phyloP scores from a whole-genome alignment of 2,329 filamentous ascomycete genomes.

The Penicillium sumatraense region DNA sequence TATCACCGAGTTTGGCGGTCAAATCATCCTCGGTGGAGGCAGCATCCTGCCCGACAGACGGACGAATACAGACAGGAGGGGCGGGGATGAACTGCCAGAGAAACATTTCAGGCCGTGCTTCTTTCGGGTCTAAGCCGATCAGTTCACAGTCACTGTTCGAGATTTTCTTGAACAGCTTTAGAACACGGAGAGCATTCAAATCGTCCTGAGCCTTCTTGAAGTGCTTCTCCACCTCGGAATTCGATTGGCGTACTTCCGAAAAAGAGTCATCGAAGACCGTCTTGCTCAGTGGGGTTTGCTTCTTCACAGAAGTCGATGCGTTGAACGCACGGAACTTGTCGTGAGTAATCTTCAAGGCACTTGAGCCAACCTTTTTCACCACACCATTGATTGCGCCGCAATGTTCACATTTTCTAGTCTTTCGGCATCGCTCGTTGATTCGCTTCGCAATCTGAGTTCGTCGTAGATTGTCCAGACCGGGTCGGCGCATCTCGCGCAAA shows the following conservation, averaged over 20 bases:
- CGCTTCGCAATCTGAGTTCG: slow-evolving; percentile 83
- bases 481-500: slow-evolving; percentile 78
- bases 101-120: slow-evolving; percentile 93
- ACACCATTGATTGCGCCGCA: slow-evolving; percentile 85
- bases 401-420: slow-evolving; percentile 79
- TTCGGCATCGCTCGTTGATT: slow-evolving; percentile 87
- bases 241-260: slow-evolving; percentile 73
- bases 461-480: slow-evolving; percentile 83
- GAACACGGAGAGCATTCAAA: slow-evolving; percentile 82
- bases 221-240: slow-evolving; percentile 86
- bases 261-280: slow-evolving; percentile 86
- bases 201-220: slow-evolving; percentile 92
- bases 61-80: slow-evolving; percentile 90
- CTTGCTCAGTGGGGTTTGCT: slow-evolving; percentile 81
- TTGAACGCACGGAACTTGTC: slow-evolving; percentile 91
- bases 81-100: slow-evolving; percentile 96
- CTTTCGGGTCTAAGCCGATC: slow-evolving; percentile 81
- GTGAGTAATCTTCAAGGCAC: slow-evolving; percentile 89
- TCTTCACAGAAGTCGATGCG: slow-evolving; percentile 83
- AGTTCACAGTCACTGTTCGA: slow-evolving; percentile 86
- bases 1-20: slow-evolving; percentile 95
- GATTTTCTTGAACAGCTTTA: slow-evolving; percentile 91
- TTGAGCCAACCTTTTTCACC: slow-evolving; percentile 81
- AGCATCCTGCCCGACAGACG: slow-evolving; percentile 89
- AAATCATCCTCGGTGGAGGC: slow-evolving; percentile 96